A percentile compares a stretch with the other conserved stretches of the same genome.
These are phyloP conservation scores for Diospyros kaki DNA, from an alignment of 148 eudicot species.

Conservation along the genomic window DNA sequence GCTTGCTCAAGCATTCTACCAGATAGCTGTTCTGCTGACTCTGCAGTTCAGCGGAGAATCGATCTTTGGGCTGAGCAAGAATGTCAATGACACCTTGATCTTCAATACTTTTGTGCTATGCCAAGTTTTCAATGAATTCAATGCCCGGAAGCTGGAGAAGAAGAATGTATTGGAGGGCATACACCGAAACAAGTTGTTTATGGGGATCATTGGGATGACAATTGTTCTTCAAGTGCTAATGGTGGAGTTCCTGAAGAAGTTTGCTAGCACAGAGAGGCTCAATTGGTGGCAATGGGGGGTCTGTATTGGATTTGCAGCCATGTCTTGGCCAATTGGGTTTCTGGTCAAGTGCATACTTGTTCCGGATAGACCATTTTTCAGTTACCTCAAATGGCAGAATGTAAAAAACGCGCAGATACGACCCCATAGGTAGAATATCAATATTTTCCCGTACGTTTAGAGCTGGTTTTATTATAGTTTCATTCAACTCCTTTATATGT, in stretches of 20 bases:
- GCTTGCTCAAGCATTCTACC: conserved; percentile 14
- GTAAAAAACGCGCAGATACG: not conserved
- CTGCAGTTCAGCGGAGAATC: conserved; percentile 18
- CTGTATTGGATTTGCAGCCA: conserved; percentile 13
- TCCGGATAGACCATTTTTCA: conserved; percentile 14
- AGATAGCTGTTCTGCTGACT: conserved; percentile 9
- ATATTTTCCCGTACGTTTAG: too few species aligned
- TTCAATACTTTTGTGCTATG: conserved; percentile 17
- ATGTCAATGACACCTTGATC: conserved; percentile 13
- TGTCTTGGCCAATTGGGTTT: conserved; percentile 22
- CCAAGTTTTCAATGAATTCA: conserved; percentile 19
- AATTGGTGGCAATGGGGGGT: conserved; percentile 22
- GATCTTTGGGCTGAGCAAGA: conserved; percentile 1
- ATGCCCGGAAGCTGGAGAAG: conserved; percentile 21
- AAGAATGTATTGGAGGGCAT: conserved; percentile 22
- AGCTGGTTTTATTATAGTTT: too few species aligned
- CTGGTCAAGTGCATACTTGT: conserved; percentile 18
- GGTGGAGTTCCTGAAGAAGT: conserved; percentile 26
- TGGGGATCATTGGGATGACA: conserved; percentile 12
- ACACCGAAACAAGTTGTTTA: conserved; percentile 12
- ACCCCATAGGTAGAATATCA: not conserved
- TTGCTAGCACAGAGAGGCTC: conserved; percentile 19
- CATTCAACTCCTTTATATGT: too few species aligned
- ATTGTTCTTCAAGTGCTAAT: conserved; percentile 20
- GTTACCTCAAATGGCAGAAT: conserved; percentile 4